A percentile compares a stretch with the other conserved stretches of the same genome.
Evolutionary conservation across 1,284 basidiomycete species (phyloP).

Genomic region (Papiliotrema nemorosa): DNA sequence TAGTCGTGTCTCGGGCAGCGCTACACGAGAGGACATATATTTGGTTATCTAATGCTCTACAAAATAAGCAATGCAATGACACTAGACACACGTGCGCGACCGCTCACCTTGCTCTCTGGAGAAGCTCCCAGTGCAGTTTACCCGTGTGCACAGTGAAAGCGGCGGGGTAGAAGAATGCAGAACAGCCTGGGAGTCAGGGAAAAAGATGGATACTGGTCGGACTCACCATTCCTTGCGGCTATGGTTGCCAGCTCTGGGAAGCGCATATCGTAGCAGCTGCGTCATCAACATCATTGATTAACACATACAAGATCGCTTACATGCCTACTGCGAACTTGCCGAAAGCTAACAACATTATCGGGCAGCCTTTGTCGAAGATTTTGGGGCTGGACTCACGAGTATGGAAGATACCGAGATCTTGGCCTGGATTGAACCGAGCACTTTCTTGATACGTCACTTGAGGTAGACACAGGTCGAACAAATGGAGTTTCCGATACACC

Average conservation of each 20-base stretch:
- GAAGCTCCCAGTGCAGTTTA: conserved; percentile 85
- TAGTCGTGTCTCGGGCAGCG: conserved; percentile 73
- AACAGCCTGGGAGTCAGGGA: conserved; percentile 54
- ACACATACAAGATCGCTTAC: background rate
- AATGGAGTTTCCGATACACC: conserved; percentile 76
- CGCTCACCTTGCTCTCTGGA: conserved; percentile 71
- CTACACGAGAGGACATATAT: conserved; percentile 87
- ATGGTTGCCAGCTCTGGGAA: conserved; percentile 88
- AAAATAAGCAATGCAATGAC: too few species aligned
- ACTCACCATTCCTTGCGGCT: conserved; percentile 64
- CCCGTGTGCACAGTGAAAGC: conserved; percentile 89
- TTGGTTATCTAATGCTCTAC: conserved; percentile 84
- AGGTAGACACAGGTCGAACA: conserved; percentile 92
- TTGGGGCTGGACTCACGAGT: conserved; percentile 66
- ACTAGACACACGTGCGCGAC: background rate
- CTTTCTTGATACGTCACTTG: conserved; percentile 85
- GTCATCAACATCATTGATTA: background rate
- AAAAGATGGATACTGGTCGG: too few species aligned
- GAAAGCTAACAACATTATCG: conserved; percentile 5
- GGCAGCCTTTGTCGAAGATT: conserved; percentile 75
- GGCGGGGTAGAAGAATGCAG: conserved; percentile 77
- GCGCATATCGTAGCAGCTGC: conserved; percentile 48
- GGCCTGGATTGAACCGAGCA: conserved; percentile 48
- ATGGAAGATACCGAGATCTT: background rate
- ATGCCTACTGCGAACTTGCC: conserved; percentile 14